Base-by-base conservation (phyloP, 768 basidiomycete genomes). In the Ramaria rubella region DNA sequence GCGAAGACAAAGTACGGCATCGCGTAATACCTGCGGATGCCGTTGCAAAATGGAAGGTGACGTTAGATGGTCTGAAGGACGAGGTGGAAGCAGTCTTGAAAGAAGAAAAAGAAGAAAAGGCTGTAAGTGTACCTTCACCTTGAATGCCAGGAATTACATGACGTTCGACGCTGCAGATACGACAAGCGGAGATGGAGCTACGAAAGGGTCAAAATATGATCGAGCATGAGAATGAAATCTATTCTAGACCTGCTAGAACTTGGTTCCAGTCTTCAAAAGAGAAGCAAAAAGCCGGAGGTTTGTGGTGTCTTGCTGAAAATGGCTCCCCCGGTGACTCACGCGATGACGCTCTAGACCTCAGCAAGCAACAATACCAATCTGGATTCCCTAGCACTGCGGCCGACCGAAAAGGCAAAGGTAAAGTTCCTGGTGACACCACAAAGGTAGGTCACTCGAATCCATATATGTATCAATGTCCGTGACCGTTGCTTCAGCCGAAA, bases 21-120 rank as follows among this genome's bases (percentile, higher is more conserved):
- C 87, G 94, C 49, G 83, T 94, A 31, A 74, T 99, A 17, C 87
- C 93, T 14, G 64, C 80, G 26, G 94, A 94, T 51, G 78, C 80
- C 3, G 74, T 95, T 21, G 69, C 78, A 45, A 83, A 79, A 57
- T 94, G 89, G 83, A 72, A 76, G 0, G 77, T 81, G 59, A 85
- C 81, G 67, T 72, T 97, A 17, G 82, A 83, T 21, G 75, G 68
- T 19, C 63, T 96, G 60, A 91, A 88, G 65, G 73, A 74, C 23
- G 94, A 97, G 62, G 82, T 97, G 38, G 69, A 80, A 15, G 89
- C 76, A 45, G 83, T 97, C 31, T 70, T 98, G 55, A 77, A 80
- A 60, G 96, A 98, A 68, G 96, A 99, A 72, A 88, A 88, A 69
- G 93, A 95, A 73, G 94, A 98, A 72, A 98, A 93, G 72, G 81